Conservation (phyloP, 371 early-diverging fungal species). For the Mucor sp. region DNA sequence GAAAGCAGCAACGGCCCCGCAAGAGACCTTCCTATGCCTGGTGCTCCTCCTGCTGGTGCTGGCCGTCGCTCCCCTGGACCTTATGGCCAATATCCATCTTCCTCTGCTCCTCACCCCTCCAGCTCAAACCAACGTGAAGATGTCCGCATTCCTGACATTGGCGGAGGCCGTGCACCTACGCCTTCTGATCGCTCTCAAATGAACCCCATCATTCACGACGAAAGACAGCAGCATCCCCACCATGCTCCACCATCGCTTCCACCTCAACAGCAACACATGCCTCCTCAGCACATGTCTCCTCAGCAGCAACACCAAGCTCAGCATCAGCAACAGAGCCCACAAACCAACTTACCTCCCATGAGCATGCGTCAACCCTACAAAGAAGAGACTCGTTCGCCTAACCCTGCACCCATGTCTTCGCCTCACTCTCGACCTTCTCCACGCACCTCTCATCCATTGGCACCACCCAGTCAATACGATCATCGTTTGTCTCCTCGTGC, state of each 20-base stretch:
- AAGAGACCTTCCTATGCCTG: slow-evolving; percentile 50
- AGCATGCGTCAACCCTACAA: slow-evolving; percentile 26
- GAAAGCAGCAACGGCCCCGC: slow-evolving; percentile 35
- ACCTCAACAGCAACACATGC: slow-evolving; percentile 16
- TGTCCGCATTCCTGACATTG: slow-evolving; percentile 52
- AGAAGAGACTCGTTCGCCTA: slow-evolving; percentile 23
- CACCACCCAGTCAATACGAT: not conserved
- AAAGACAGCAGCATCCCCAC: slow-evolving; percentile 23
- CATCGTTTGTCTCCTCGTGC: slow-evolving; percentile 12
- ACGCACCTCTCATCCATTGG: not conserved
- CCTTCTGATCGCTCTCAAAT: slow-evolving; percentile 57
- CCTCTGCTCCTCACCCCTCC: not conserved
- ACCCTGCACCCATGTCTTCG: not conserved
- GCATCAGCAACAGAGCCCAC: slow-evolving; percentile 10
- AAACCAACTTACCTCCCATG: slow-evolving; percentile 31
- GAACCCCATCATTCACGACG: slow-evolving; percentile 49
- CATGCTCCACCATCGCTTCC: slow-evolving; percentile 13
- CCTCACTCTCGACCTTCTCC: not conserved
- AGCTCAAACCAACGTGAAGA: slow-evolving; percentile 35
- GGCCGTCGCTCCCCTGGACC: slow-evolving; percentile 39
- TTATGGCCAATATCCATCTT: slow-evolving; percentile 24
- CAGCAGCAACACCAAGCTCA: slow-evolving; percentile 17
- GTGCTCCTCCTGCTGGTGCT: slow-evolving; percentile 19
- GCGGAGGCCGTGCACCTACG: slow-evolving; percentile 48
- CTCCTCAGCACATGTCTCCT: slow-evolving; percentile 6